Base-by-base conservation (phyloP, 805 yeast species). In the Candida wancherniae region DNA sequence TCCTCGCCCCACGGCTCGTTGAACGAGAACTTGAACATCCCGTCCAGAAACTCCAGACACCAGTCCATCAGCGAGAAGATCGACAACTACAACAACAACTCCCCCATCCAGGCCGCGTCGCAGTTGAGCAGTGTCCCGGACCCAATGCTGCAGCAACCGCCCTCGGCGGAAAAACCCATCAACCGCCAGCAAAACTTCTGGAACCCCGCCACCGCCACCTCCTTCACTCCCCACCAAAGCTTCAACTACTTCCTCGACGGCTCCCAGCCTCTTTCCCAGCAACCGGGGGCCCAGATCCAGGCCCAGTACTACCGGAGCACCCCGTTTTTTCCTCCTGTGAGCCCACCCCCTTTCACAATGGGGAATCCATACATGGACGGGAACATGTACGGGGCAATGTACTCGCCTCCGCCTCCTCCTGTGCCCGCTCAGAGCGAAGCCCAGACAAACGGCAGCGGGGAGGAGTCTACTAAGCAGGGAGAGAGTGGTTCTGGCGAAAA, bases 141-240 rank as follows among this genome's bases (percentile, higher is more conserved):
- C 29, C 37, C 50, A 34, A 50, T 41, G 19, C 31, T 42, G 12
- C 16, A 24, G n/a, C 15, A 29, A 10, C 26, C 39, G 23, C 15
- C 29, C n/a, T 18, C 20, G 10, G 9, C 30, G n/a, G 42, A 38
- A 10, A 20, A 24, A 15, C 23, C 49, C 3, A 35, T 26, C n/a
- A 24, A 33, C 34, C 23, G 21, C 20, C 36, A 40, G 14, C 63
- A 50, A 22, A 70, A 61, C 45, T 73, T 75, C 43, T 79, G 84
- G 84, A 76, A 77, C 50, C 82, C 83, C 0, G 82, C 80, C 5
- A 59, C 78, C 12, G 78, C 82, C 4, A 57, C 76, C 7, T 58
- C 80, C 1, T 78, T 78, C 48, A 72, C 73, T 9, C 84, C 84
- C 14, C 45, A 39, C 4, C 45, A 36, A 15, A 25, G 46, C 11